These are phyloP conservation scores for Tuber umbilicatum DNA, from an alignment of 495 filamentous ascomycete species.

Conservation along the genomic window DNA sequence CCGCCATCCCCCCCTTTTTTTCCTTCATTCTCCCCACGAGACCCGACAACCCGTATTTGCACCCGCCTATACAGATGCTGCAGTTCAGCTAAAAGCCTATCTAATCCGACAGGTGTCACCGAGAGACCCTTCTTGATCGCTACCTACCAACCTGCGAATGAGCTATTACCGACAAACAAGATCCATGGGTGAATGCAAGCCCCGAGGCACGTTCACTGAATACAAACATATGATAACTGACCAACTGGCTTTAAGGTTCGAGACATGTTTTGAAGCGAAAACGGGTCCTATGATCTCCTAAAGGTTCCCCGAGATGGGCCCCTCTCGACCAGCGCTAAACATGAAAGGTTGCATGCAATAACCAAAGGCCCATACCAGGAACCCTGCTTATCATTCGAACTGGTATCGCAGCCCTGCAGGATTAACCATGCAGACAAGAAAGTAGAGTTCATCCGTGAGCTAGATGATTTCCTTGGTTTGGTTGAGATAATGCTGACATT, in stretches of 20 bases:
- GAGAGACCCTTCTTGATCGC: background rate
- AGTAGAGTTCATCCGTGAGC: background rate
- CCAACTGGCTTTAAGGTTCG: background rate
- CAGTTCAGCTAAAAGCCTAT: background rate
- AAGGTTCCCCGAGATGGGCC: background rate
- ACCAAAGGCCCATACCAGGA: background rate
- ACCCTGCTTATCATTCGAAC: background rate
- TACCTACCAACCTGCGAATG: background rate
- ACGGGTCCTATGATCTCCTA: background rate
- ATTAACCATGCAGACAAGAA: background rate
- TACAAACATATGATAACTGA: background rate
- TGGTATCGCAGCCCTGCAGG: background rate
- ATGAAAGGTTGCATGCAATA: constrained; percentile 1
- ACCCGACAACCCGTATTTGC: constrained; percentile 3
- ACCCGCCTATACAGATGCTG: background rate
- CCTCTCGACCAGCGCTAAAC: background rate
- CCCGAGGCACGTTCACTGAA: background rate
- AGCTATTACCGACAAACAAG: background rate
- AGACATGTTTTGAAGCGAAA: background rate
- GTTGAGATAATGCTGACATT: background rate
- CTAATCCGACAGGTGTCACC: background rate
- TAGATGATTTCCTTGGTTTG: background rate
- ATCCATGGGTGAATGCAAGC: background rate
- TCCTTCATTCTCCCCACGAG: background rate
- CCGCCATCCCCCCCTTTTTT: background rate